Conservation (phyloP, 139 green algal species). For the Micractinium conductrix region DNA sequence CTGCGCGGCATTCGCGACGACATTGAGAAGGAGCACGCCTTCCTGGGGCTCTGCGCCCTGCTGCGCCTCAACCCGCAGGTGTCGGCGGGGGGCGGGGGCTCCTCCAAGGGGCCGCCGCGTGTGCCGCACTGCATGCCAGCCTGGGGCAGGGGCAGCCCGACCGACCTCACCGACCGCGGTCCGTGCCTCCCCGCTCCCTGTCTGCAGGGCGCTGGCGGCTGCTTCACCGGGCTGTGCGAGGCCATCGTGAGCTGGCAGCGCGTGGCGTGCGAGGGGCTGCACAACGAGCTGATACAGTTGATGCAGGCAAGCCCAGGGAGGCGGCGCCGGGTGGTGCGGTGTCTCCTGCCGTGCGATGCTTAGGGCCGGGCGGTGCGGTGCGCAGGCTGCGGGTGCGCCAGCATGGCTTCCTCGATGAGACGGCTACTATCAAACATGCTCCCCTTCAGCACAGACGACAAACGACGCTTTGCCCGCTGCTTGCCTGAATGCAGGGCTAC, state of each 20-base stretch:
- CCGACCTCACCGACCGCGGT: too few relatives aligned
- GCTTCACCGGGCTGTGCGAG: conserved; percentile 58
- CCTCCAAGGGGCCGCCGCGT: too few relatives aligned
- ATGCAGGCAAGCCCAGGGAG: conserved; percentile 40
- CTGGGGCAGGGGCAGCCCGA: too few relatives aligned
- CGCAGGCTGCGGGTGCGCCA: too few relatives aligned
- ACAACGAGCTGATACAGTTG: conserved; percentile 61
- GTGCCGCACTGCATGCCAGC: too few relatives aligned
- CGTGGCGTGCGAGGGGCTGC: conserved; percentile 63
- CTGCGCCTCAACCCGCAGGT: conserved; percentile 76
- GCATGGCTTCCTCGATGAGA: too few relatives aligned
- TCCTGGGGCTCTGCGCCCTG: conserved; percentile 80
- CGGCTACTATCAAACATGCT: too few relatives aligned
- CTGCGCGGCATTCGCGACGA: conserved; percentile 90
- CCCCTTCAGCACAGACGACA: too few relatives aligned
- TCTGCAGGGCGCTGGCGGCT: conserved; percentile 8
- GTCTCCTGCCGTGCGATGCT: not conserved
- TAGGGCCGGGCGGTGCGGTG: not conserved
- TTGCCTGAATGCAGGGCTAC: conserved; percentile 29
- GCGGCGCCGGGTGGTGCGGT: not conserved
- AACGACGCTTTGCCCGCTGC: not conserved
- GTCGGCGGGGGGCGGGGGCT: not conserved
- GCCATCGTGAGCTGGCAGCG: conserved; percentile 76
- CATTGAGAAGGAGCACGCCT: conserved; percentile 95
- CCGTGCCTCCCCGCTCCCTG: not conserved